phyloP scores from a whole-genome alignment of 768 basidiomycete genomes.

The Rhizopogon sp. region DNA sequence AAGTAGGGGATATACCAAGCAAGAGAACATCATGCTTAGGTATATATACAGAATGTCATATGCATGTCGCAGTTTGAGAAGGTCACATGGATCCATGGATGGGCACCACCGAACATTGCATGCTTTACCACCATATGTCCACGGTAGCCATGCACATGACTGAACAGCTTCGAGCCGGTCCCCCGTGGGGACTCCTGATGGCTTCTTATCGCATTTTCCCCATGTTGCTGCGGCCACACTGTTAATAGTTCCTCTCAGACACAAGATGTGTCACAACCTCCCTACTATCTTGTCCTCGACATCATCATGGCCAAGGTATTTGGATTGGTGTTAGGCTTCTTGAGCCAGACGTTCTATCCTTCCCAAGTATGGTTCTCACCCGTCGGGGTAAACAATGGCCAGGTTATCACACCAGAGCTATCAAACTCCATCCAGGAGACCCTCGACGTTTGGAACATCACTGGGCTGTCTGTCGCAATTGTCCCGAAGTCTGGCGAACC shows the following conservation, averaged over 20 bases:
- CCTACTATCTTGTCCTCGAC: too few relatives aligned
- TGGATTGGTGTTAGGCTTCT: background rate
- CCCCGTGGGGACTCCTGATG: background rate
- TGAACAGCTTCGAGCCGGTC: background rate
- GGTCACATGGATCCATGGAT: too few relatives aligned
- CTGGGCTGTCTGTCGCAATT: conserved; percentile 27
- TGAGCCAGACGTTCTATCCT: background rate
- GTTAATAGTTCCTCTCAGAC: background rate
- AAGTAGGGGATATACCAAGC: too few relatives aligned
- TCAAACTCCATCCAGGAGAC: conserved; percentile 13
- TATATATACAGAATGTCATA: too few relatives aligned
- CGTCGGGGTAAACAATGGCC: background rate
- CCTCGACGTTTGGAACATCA: conserved; percentile 18
- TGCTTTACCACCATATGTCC: too few relatives aligned
- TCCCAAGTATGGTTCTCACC: background rate
- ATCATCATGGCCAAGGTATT: background rate
- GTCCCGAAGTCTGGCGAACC: conserved; percentile 17
- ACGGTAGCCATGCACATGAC: too few relatives aligned
- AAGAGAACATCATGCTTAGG: too few relatives aligned
- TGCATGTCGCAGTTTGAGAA: too few relatives aligned
- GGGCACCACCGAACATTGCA: too few relatives aligned
- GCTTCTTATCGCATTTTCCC: background rate
- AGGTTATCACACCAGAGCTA: conserved; percentile 15
- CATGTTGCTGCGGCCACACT: background rate
- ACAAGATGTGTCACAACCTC: background rate